Evolutionary conservation across 2,329 filamentous ascomycete species (phyloP).

Genomic region (Pseudogymnoascus pannorum): DNA sequence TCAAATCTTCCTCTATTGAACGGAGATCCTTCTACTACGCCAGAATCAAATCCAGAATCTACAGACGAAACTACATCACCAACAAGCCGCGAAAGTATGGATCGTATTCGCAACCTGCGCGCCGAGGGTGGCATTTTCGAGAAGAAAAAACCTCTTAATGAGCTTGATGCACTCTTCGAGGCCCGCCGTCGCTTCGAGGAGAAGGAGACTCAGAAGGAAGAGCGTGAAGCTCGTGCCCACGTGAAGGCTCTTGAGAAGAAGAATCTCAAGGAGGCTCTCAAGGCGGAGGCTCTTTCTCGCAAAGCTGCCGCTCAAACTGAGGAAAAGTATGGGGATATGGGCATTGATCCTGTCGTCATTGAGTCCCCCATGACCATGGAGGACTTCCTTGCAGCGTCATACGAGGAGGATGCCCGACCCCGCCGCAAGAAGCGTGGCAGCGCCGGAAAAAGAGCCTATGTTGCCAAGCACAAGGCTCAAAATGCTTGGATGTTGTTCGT

Average conservation of each 20-base stretch:
- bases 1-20: neutral
- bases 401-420: slow-evolving; percentile 16
- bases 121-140: slow-evolving; percentile 51
- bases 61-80: slow-evolving; percentile 15
- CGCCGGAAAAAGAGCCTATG: neutral
- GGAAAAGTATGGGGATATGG: slow-evolving; percentile 20
- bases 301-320: slow-evolving; percentile 20
- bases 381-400: neutral
- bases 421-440: neutral
- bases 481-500: slow-evolving; percentile 57
- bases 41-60: slow-evolving; percentile 22
- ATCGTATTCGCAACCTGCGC: slow-evolving; percentile 39
- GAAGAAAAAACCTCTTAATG: slow-evolving; percentile 50
- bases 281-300: slow-evolving; percentile 34
- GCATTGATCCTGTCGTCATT: slow-evolving; percentile 2
- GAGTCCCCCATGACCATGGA: neutral
- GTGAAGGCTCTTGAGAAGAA: slow-evolving; percentile 50
- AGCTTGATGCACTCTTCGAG: slow-evolving; percentile 49
- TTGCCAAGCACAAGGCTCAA: slow-evolving; percentile 50
- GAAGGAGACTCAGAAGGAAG: slow-evolving; percentile 53
- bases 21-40: slow-evolving; percentile 18
- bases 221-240: slow-evolving; percentile 54
- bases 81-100: slow-evolving; percentile 22
- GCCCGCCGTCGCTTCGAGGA: slow-evolving; percentile 57
- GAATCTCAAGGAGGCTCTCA: slow-evolving; percentile 48